These are phyloP conservation scores for Bretziella fagacearum DNA, from an alignment of 2,329 filamentous ascomycete genomes.

Conservation along the genomic window DNA sequence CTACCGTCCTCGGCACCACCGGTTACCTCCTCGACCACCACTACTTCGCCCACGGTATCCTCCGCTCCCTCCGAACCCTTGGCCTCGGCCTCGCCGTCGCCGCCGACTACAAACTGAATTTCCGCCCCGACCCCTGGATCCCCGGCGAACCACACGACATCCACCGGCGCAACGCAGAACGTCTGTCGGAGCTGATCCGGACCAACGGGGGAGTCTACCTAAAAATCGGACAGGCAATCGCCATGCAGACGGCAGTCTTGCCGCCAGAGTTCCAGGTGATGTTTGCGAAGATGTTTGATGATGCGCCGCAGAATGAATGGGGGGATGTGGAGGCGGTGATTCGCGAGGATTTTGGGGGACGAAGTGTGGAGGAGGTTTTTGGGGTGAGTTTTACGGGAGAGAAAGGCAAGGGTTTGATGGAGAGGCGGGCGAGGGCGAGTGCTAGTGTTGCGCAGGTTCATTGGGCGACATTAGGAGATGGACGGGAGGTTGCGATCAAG, in stretches of 20 bases:
- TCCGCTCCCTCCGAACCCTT: constrained; percentile 69
- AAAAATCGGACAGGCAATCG: constrained; percentile 96
- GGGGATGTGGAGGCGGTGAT: constrained; percentile 71
- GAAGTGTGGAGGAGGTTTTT: constrained; percentile 76
- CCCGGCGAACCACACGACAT: constrained; percentile 57
- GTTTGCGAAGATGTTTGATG: constrained; percentile 95
- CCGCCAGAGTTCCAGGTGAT: constrained; percentile 91
- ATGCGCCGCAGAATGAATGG: constrained; percentile 88
- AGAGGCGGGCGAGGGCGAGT: constrained; percentile 47
- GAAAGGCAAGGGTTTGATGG: constrained; percentile 48
- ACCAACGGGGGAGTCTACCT: constrained; percentile 85
- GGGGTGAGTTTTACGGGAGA: constrained; percentile 65
- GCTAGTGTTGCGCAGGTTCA: constrained; percentile 95
- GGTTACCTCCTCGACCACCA: constrained; percentile 54
- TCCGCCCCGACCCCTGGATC: constrained; percentile 61
- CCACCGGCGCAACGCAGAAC: constrained; percentile 68
- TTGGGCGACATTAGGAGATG: constrained; percentile 74
- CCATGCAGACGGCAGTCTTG: constrained; percentile 90
- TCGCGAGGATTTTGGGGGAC: constrained; percentile 70
- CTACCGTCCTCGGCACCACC: constrained; percentile 40
- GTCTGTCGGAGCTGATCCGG: constrained; percentile 64
- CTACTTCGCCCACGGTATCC: constrained; percentile 63
- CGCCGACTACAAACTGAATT: constrained; percentile 93
- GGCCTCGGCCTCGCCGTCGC: constrained; percentile 62
- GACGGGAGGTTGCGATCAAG: constrained; percentile 85